These are phyloP conservation scores for Bidens hawaiensis DNA, from an alignment of 140 eudicot genomes.

Conservation along the genomic window DNA sequence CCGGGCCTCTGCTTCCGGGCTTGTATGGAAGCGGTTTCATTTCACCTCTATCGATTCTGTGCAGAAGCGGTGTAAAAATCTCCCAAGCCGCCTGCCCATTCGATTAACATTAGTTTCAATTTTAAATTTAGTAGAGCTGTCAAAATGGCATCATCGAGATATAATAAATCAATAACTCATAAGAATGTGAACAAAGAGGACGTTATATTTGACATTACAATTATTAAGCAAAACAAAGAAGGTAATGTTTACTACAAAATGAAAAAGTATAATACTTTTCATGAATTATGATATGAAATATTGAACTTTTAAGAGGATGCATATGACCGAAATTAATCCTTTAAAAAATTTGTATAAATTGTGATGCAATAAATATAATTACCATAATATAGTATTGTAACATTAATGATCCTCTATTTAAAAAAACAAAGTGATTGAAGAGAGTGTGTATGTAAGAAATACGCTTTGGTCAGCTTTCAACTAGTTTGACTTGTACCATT, in stretches of 20 bases:
- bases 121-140: background rate
- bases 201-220: background rate
- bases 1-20: constrained; percentile 91
- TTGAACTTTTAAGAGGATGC: too few relatives aligned
- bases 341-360: too few relatives aligned
- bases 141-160: background rate
- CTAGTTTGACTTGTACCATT: background rate
- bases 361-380: too few relatives aligned
- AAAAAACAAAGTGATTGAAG: too few relatives aligned
- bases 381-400: too few relatives aligned
- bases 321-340: too few relatives aligned
- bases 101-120: background rate
- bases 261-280: too few relatives aligned
- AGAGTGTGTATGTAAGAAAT: too few relatives aligned
- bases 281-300: background rate
- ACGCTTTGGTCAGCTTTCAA: background rate
- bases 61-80: constrained; percentile 94
- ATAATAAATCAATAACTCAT: background rate
- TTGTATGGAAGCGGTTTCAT: constrained; percentile 70
- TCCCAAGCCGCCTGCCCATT: constrained; percentile 88
- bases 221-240: background rate
- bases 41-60: constrained; percentile 80
- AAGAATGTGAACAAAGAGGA: background rate
- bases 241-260: background rate
- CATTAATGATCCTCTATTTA: too few relatives aligned